Evolutionary conservation across 176 grass and related monocot genomes (phyloP), one percentile per base, ranked within the genome.

Genomic region (Aegilops speltoides): DNA sequence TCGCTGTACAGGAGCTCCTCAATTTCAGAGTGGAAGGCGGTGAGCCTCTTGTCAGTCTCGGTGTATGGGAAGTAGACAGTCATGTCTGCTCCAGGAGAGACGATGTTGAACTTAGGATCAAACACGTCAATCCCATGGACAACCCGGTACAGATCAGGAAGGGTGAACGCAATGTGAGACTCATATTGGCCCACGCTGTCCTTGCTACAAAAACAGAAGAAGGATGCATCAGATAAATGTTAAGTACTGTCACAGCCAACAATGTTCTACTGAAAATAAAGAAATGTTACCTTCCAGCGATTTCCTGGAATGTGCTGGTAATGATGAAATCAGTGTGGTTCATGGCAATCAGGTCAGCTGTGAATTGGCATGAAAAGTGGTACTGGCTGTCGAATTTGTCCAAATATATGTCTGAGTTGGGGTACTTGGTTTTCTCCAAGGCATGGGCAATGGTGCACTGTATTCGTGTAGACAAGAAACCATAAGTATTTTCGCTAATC

Each of bases 271-370:
- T 60, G 43, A 14, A 74, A 45, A 63, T 26, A 52, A 9, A 20
- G 43, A 67, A 63, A 56, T 52, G 3, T 41, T 88, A 95, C 96
- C 96, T 98, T 94, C 96, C 96, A 20, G 96, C 96, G 4, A 98
- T 98, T 89, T 98, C 96, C 95, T 98, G 96, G 90, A 95, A 98
- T 81, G 96, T 98, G 66, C 93, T 95, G 76, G 96, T 98, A 37
- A 98, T 98, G 52, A 98, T 98, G 90, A 98, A 98, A 87, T 98
- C 96, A 9, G 96, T 86, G 52, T 94, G 92, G 70, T 98, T 98
- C 96, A 98, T 98, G 40, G 96, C 96, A 29, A 95, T 93, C 63
- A 98, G 74, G 46, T 98, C 96, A 76, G 96, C 93, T 10, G 96
- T 98, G 90, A 98, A 98, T 66, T 98, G 96, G 91, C 93, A 94